These are phyloP conservation scores for Papilionanthe hybrid DNA, from an alignment of 116 monocot species.

Conservation along the genomic window DNA sequence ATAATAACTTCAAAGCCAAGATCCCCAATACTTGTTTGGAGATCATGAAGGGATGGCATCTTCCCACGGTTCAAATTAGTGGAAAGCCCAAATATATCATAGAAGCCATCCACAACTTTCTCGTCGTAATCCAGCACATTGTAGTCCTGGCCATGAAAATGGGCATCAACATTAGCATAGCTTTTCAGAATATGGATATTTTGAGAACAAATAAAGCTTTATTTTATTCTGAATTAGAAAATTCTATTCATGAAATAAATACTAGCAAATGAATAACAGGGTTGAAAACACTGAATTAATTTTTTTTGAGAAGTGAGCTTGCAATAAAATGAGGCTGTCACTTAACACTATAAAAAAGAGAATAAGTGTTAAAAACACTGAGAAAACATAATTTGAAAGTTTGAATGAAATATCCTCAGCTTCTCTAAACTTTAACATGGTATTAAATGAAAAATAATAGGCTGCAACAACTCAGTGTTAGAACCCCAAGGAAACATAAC, in stretches of 20 bases:
- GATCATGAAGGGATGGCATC: conserved; percentile 86
- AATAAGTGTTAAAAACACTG: neutral
- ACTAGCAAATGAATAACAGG: neutral
- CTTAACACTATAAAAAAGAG: neutral
- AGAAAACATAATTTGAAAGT: neutral
- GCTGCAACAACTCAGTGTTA: too few species aligned
- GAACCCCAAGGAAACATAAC: too few species aligned
- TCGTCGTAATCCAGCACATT: conserved; percentile 89
- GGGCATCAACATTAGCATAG: conserved; percentile 2
- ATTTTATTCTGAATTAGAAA: too few species aligned
- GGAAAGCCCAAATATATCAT: conserved; percentile 74
- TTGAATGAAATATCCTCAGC: neutral
- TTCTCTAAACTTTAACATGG: neutral
- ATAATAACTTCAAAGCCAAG: conserved; percentile 95
- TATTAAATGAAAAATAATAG: neutral
- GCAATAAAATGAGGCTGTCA: neutral
- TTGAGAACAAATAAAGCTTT: neutral
- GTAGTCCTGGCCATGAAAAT: conserved; percentile 60
- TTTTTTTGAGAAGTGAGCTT: too few species aligned
- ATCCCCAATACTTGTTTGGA: conserved; percentile 80
- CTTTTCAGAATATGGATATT: neutral
- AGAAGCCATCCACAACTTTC: conserved; percentile 90
- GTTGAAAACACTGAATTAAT: neutral
- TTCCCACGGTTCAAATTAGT: conserved; percentile 40
- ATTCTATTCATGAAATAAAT: too few species aligned